Evolutionary conservation across 2,329 filamentous ascomycete genomes (phyloP).

Genomic region (Fusarium kyushuense): DNA sequence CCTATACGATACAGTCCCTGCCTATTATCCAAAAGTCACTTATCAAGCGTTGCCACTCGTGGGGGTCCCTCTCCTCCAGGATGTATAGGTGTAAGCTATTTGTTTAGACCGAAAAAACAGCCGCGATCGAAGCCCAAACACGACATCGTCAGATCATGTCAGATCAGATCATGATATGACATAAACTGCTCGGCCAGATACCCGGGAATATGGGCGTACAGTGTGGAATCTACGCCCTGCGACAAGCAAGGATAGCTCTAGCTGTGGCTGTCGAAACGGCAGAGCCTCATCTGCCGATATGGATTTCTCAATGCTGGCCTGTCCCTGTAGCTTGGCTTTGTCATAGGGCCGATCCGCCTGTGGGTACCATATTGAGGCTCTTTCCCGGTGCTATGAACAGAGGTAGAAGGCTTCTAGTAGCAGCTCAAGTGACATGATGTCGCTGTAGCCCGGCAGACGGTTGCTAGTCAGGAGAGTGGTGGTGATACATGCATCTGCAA

Average conservation of each 20-base stretch:
- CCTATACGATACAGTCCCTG: not conserved
- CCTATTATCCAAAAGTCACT: not conserved
- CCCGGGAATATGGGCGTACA: conserved; percentile 17
- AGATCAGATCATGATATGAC: conserved; percentile 37
- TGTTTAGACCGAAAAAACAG: conserved; percentile 30
- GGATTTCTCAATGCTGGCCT: not conserved
- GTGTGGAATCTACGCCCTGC: conserved; percentile 2
- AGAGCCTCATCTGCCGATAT: conserved; percentile 17
- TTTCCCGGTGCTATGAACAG: not conserved
- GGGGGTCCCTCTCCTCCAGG: not conserved
- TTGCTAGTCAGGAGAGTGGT: not conserved
- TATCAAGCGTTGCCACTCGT: conserved; percentile 4
- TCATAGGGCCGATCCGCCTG: conserved; percentile 25
- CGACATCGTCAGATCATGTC: conserved; percentile 26
- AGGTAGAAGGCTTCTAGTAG: not conserved
- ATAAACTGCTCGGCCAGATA: conserved; percentile 33
- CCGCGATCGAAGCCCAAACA: conserved; percentile 16
- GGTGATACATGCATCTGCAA: conserved; percentile 9
- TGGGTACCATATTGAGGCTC: conserved; percentile 17
- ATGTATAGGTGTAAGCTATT: not conserved
- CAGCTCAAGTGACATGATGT: conserved; percentile 8
- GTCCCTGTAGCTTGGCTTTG: conserved; percentile 15
- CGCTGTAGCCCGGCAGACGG: conserved; percentile 8
- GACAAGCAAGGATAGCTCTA: not conserved
- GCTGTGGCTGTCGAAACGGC: not conserved